These are phyloP conservation scores for Sphagnurus paluster DNA, from an alignment of 1,284 basidiomycete genomes.

Conservation along the genomic window DNA sequence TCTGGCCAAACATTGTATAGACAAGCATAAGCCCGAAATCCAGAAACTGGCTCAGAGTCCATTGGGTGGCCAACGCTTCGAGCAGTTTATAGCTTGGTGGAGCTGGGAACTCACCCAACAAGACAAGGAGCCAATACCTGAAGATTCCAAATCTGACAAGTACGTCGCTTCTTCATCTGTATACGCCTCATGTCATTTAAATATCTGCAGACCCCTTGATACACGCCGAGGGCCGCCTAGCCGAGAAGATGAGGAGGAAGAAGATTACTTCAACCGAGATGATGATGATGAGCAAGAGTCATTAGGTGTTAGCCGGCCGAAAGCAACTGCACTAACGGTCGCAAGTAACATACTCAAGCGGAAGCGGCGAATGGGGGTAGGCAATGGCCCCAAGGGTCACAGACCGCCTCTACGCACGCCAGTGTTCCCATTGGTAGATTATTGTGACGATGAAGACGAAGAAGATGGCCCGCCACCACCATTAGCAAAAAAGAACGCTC, in stretches of 20 bases:
- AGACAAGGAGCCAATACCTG: slow-evolving; percentile 81
- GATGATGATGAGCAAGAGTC: slow-evolving; percentile 69
- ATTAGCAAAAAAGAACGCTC: slow-evolving; percentile 6
- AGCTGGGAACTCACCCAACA: slow-evolving; percentile 75
- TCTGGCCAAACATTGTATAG: slow-evolving; percentile 84
- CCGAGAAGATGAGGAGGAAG: slow-evolving; percentile 70
- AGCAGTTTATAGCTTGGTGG: slow-evolving; percentile 57
- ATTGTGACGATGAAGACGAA: slow-evolving; percentile 65
- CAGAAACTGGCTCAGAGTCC: slow-evolving; percentile 62
- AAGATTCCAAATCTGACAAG: slow-evolving; percentile 52
- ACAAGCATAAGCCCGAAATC: slow-evolving; percentile 68
- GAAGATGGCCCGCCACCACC: slow-evolving; percentile 20
- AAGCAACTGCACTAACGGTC: slow-evolving; percentile 30
- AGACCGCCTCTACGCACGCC: slow-evolving; percentile 49
- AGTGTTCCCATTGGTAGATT: slow-evolving; percentile 66
- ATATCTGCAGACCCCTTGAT: slow-evolving; percentile 31
- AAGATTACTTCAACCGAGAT: slow-evolving; percentile 89
- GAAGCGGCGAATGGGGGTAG: slow-evolving; percentile 49
- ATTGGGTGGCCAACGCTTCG: slow-evolving; percentile 69
- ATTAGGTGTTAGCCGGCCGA: slow-evolving; percentile 36
- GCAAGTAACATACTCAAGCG: slow-evolving; percentile 48
- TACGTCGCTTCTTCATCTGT: slow-evolving; percentile 30
- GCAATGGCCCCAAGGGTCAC: slow-evolving; percentile 37
- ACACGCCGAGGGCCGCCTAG: slow-evolving; percentile 49
- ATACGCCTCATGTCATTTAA: slow-evolving; percentile 14